Conservation (phyloP, 169 alveolate genomes). For the Cryptosporidium ubiquitum region DNA sequence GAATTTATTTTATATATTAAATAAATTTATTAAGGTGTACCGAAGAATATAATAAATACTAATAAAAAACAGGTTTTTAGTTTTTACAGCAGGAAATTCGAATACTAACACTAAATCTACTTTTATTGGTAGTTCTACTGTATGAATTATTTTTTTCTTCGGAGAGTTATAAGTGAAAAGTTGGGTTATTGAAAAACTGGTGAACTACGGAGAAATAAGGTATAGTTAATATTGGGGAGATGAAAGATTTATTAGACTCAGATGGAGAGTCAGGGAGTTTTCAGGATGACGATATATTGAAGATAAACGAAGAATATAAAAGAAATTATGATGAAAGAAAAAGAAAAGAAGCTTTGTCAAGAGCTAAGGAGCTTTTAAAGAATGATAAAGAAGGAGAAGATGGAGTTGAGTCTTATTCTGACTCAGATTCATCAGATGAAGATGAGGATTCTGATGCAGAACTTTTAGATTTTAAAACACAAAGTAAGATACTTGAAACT, state of each 20-base stretch:
- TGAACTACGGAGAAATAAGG: background rate
- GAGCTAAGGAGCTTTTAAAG: slow-evolving; percentile 37
- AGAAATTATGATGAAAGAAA: slow-evolving; percentile 56
- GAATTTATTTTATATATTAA: background rate
- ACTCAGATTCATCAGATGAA: slow-evolving; percentile 62
- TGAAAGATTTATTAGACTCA: slow-evolving; percentile 31
- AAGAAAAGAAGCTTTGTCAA: slow-evolving; percentile 60
- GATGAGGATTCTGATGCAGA: slow-evolving; percentile 84
- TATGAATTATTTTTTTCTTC: background rate
- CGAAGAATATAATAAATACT: background rate
- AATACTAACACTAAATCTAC: too few relatives aligned
- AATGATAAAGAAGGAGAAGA: background rate
- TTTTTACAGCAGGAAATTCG: too few relatives aligned
- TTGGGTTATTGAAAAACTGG: background rate
- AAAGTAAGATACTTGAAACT: slow-evolving; percentile 81
- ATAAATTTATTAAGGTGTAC: background rate
- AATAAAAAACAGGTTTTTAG: background rate
- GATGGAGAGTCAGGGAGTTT: slow-evolving; percentile 32
- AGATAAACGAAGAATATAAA: slow-evolving; percentile 11
- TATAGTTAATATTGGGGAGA: background rate
- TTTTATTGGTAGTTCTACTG: too few relatives aligned
- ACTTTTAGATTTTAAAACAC: slow-evolving; percentile 80
- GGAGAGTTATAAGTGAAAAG: background rate
- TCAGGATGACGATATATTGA: background rate
- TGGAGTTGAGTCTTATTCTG: background rate